Evolutionary conservation across 78 protist genomes (phyloP).

Genomic region (Cavenderia fasciculata): DNA sequence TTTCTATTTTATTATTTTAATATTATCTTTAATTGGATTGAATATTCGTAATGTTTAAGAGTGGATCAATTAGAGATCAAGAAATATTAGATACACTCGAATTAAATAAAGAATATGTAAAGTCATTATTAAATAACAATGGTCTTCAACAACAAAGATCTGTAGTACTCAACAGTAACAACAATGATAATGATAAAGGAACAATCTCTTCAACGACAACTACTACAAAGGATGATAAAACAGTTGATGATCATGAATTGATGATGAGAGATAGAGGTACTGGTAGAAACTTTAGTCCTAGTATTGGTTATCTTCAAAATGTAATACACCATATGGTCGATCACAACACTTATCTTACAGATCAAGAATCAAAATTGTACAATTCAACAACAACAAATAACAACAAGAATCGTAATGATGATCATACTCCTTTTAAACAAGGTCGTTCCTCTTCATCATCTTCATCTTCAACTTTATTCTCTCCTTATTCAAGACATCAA

Average conservation of each 20-base stretch:
- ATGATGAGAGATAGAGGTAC: background rate
- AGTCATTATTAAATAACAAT: slow-evolving; percentile 23
- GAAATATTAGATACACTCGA: slow-evolving; percentile 39
- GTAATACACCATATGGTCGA: slow-evolving; percentile 20
- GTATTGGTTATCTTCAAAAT: slow-evolving; percentile 42
- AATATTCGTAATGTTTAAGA: background rate
- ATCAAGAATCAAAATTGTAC: background rate
- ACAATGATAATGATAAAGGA: background rate
- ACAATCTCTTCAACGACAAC: background rate
- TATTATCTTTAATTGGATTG: too few relatives aligned
- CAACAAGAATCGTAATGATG: background rate
- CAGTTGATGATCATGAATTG: background rate
- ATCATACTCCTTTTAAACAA: background rate
- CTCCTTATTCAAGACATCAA: background rate
- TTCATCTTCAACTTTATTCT: too few relatives aligned
- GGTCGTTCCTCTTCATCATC: too few relatives aligned
- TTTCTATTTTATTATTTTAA: background rate
- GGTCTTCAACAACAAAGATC: background rate
- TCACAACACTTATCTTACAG: background rate
- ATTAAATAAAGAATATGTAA: slow-evolving; percentile 43
- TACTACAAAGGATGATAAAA: background rate
- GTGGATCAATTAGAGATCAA: slow-evolving; percentile 6
- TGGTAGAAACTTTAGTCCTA: slow-evolving; percentile 30
- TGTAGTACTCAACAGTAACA: too few relatives aligned
- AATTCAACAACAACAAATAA: background rate